Evolutionary conservation across 257 asterid species (phyloP).

Genomic region (Mentha longifolia): DNA sequence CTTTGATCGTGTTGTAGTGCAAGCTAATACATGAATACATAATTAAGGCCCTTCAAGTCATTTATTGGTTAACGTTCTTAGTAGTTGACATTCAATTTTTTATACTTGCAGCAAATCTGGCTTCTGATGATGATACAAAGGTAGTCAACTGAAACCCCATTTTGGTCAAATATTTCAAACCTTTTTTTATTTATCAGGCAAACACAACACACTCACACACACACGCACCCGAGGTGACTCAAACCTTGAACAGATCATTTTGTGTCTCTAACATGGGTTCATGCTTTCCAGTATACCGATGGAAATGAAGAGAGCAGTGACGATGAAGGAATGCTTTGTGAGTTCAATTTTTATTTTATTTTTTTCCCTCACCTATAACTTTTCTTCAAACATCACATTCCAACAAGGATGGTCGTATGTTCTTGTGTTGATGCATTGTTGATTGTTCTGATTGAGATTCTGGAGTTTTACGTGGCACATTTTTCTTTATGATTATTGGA

Average conservation of each 20-base stretch:
- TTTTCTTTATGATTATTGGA: not conserved
- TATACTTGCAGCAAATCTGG: slow-evolving; percentile 58
- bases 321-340: slow-evolving; percentile 92
- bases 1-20: slow-evolving; percentile 14
- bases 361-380: not conserved
- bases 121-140: slow-evolving; percentile 65
- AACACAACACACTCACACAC: no score
- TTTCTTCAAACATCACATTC: slow-evolving; percentile 1
- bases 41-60: not conserved
- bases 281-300: slow-evolving; percentile 53
- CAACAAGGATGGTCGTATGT: not conserved
- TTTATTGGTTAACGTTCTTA: not conserved
- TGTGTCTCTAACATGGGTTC: slow-evolving; percentile 31
- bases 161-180: slow-evolving; percentile 15
- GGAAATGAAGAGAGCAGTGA: slow-evolving; percentile 75
- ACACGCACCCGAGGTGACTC: no score
- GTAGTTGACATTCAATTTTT: slow-evolving; percentile 24
- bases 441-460: slow-evolving; percentile 1
- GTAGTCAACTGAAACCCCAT: slow-evolving; percentile 46
- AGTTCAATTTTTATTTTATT: slow-evolving; percentile 50
- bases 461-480: slow-evolving; percentile 2
- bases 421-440: slow-evolving; percentile 16
- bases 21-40: not conserved
- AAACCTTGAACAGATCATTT: not conserved
- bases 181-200: no score